Evolutionary conservation across 257 asterid genomes (phyloP).

Genomic region (Penstemon newberryi): DNA sequence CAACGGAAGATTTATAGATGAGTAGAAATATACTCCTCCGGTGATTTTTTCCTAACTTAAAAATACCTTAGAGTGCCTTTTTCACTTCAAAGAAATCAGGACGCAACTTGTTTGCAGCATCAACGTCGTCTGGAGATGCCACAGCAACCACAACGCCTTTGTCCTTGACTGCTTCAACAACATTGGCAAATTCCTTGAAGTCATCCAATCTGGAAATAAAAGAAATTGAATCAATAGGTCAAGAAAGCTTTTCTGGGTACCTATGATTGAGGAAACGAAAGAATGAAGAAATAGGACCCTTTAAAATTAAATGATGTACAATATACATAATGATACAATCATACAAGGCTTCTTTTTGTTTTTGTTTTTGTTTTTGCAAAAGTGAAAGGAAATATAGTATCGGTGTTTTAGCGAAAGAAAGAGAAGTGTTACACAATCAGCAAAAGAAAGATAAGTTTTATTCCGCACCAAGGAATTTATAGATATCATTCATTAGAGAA

Average conservation of each 20-base stretch:
- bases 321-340: too few relatives aligned
- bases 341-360: too few relatives aligned
- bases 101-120: conserved; percentile 70
- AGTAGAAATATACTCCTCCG: too few relatives aligned
- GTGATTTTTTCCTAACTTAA: too few relatives aligned
- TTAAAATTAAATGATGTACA: not conserved
- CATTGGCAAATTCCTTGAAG: conserved; percentile 87
- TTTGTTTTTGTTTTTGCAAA: too few relatives aligned
- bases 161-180: conserved; percentile 70
- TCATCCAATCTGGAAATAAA: conserved; percentile 57
- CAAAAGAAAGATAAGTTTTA: too few relatives aligned
- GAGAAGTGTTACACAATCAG: too few relatives aligned
- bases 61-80: conserved; percentile 63
- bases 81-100: conserved; percentile 72
- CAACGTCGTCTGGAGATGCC: conserved; percentile 84
- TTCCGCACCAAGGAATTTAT: too few relatives aligned
- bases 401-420: too few relatives aligned
- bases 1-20: too few relatives aligned
- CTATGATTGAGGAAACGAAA: not conserved
- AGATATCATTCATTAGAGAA: conserved; percentile 16
- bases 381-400: too few relatives aligned
- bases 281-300: not conserved
- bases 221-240: not conserved
- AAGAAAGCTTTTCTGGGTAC: conserved; percentile 1
- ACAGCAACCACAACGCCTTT: conserved; percentile 87